phyloP scores from a whole-genome alignment of 2,329 filamentous ascomycete genomes.

The Rhynchosporium agropyri region DNA sequence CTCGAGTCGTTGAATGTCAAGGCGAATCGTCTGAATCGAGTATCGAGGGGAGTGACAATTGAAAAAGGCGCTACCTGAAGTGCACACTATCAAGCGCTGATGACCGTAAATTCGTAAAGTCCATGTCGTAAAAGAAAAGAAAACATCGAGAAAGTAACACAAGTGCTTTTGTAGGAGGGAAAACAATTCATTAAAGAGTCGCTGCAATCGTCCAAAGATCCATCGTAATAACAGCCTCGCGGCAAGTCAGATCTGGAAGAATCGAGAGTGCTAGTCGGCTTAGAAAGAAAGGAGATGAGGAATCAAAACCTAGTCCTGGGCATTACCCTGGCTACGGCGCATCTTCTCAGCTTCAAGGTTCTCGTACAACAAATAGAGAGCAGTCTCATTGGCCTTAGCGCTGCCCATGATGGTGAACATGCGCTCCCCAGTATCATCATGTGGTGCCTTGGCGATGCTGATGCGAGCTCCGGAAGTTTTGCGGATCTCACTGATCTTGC shows the following conservation, averaged over 20 bases:
- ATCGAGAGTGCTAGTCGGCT: slow-evolving; percentile 52
- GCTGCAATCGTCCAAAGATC: slow-evolving; percentile 44
- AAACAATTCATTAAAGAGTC: slow-evolving; percentile 40
- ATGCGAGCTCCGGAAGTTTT: slow-evolving; percentile 96
- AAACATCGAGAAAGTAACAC: slow-evolving; percentile 40
- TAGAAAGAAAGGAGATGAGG: slow-evolving; percentile 51
- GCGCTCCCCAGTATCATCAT: slow-evolving; percentile 95
- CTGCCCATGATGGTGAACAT: slow-evolving; percentile 99
- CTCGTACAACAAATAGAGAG: slow-evolving; percentile 94
- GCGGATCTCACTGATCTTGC: slow-evolving; percentile 98
- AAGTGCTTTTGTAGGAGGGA: slow-evolving; percentile 43
- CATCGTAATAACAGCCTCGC: slow-evolving; percentile 59
- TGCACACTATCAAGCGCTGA: slow-evolving; percentile 37
- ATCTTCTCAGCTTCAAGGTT: slow-evolving; percentile 99
- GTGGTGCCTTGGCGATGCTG: slow-evolving; percentile 93
- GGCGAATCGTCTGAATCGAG: slow-evolving; percentile 43
- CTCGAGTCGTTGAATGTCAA: slow-evolving; percentile 42
- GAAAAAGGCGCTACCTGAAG: slow-evolving; percentile 32
- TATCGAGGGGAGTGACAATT: slow-evolving; percentile 39
- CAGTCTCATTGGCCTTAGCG: slow-evolving; percentile 90
- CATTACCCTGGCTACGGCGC: slow-evolving; percentile 79
- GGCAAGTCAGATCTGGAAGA: slow-evolving; percentile 63
- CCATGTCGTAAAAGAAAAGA: slow-evolving; percentile 40
- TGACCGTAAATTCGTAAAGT: slow-evolving; percentile 46
- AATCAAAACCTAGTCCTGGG: slow-evolving; percentile 40